These are phyloP conservation scores for Cryptosporidium muris DNA, from an alignment of 169 alveolate species.

Conservation along the genomic window DNA sequence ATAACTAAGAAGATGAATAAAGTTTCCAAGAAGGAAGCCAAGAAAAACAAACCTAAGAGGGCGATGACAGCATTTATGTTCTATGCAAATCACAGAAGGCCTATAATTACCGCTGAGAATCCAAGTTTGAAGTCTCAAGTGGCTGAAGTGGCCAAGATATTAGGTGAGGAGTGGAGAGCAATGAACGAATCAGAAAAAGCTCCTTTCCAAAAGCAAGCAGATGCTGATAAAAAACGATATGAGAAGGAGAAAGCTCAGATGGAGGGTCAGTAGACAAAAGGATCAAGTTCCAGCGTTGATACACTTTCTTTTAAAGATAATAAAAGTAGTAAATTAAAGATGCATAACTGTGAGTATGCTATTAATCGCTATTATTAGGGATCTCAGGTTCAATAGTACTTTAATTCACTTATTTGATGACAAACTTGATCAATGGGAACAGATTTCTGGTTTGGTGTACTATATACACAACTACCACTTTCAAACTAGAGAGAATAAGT, in stretches of 20 bases:
- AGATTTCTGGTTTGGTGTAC: no score
- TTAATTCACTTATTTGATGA: neutral
- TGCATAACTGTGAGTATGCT: no score
- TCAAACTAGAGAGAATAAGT: no score
- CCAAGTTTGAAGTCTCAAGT: constrained; percentile 87
- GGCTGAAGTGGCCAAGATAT: constrained; percentile 88
- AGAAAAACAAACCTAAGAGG: constrained; percentile 90
- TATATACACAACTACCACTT: no score
- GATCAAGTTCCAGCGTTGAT: neutral
- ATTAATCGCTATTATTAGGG: no score
- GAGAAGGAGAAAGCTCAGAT: constrained; percentile 84
- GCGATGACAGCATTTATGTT: constrained; percentile 88
- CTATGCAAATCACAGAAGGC: constrained; percentile 88
- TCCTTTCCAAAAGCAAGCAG: constrained; percentile 89
- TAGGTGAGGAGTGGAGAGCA: constrained; percentile 90
- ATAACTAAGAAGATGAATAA: constrained; percentile 38
- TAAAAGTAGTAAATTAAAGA: no score
- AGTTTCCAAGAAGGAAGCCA: constrained; percentile 77
- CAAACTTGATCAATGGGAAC: neutral
- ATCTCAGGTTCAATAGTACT: no score
- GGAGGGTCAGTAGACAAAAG: constrained; percentile 45
- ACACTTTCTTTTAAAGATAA: no score
- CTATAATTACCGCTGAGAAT: constrained; percentile 81
- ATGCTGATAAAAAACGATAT: constrained; percentile 85
- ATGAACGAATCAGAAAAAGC: constrained; percentile 83